Percentiles rank a stretch among this genome's conserved stretches.
Evolutionary conservation across 495 filamentous ascomycete species (phyloP).

Genomic region (Pyrenula massariospora): DNA sequence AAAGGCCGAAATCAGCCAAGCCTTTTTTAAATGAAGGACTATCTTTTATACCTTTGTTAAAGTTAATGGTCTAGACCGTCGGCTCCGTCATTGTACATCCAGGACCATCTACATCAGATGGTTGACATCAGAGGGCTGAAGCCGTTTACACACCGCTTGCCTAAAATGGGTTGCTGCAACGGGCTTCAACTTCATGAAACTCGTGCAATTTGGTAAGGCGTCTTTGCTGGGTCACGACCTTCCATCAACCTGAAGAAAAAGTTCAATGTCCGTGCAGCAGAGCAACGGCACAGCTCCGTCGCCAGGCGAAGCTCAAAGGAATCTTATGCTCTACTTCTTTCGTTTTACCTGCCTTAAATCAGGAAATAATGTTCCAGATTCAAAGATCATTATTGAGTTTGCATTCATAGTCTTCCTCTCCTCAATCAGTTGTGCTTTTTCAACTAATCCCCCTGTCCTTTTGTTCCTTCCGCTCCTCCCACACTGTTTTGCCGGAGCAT

Average conservation of each 20-base stretch:
- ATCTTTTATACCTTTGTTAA: not conserved
- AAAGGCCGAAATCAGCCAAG: not conserved
- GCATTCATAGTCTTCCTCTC: not conserved
- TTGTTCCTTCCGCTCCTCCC: constrained; percentile 92
- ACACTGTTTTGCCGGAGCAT: constrained; percentile 94
- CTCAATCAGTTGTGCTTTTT: too few relatives aligned
- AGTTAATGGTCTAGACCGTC: not conserved
- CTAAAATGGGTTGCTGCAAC: not conserved
- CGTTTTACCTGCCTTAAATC: not conserved
- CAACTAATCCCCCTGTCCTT: constrained; percentile 77
- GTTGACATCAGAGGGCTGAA: not conserved
- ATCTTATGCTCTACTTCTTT: not conserved
- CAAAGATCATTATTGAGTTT: not conserved
- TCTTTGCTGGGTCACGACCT: not conserved
- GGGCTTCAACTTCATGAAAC: not conserved
- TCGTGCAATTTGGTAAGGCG: not conserved
- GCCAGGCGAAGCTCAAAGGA: not conserved
- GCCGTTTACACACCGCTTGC: not conserved
- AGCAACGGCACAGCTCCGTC: not conserved
- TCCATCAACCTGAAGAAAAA: too few relatives aligned
- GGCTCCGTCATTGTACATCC: not conserved
- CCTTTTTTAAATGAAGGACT: not conserved
- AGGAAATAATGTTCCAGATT: not conserved
- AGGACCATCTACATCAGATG: not conserved
- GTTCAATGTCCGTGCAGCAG: too few relatives aligned